These are phyloP conservation scores for Chytriomyces sp. DNA, from an alignment of 192 early-diverging fungal species.

Conservation along the genomic window DNA sequence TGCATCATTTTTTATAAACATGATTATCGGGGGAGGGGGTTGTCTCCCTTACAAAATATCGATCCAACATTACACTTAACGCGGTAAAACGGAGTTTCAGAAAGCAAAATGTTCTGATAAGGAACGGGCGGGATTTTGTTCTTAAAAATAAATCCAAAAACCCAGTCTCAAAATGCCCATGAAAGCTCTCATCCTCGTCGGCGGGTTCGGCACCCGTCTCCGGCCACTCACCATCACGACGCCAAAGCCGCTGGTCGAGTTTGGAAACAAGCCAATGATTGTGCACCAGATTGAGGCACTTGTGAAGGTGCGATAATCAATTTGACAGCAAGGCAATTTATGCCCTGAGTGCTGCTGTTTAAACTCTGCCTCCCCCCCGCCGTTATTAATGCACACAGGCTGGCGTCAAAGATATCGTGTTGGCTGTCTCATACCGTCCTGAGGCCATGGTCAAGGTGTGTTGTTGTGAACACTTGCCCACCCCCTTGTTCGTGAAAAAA, in stretches of 20 bases:
- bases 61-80: no score
- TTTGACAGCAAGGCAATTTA: not conserved
- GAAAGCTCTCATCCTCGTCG: slow-evolving; percentile 71
- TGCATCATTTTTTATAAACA: no score
- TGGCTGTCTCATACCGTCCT: slow-evolving; percentile 99
- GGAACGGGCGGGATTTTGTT: no score
- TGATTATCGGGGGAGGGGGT: no score
- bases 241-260: slow-evolving; percentile 98
- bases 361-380: not conserved
- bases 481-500: no score
- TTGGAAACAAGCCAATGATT: slow-evolving; percentile 98
- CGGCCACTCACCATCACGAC: slow-evolving; percentile 96
- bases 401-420: slow-evolving; percentile 95
- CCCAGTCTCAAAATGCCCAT: slow-evolving; percentile 32
- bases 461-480: no score
- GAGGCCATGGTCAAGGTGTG: slow-evolving; percentile 85
- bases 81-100: no score
- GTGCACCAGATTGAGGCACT: slow-evolving; percentile 97
- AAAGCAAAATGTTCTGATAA: no score
- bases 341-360: no score
- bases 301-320: slow-evolving; percentile 72
- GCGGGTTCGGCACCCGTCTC: slow-evolving; percentile 95
- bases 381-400: slow-evolving; percentile 61
- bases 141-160: not conserved
- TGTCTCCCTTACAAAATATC: no score